A percentile compares a stretch with the other conserved stretches of the same genome.
Evolutionary conservation across 2,329 filamentous ascomycete species (phyloP).

Genomic region (Chrysoporthe cubensis): DNA sequence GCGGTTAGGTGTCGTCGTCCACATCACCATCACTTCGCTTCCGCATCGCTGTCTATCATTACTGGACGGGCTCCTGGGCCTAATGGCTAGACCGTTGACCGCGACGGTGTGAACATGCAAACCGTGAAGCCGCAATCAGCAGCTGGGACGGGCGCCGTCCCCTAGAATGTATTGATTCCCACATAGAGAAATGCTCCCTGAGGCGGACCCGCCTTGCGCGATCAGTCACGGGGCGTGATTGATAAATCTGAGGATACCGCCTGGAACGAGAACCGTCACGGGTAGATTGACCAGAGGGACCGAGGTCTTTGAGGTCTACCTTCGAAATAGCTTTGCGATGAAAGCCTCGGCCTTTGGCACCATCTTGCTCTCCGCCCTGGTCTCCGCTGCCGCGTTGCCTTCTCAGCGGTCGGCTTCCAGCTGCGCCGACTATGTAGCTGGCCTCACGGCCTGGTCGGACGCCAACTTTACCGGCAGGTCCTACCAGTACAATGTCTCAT

Average conservation of each 20-base stretch:
- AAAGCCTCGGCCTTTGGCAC: not conserved
- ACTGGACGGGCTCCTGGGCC: not conserved
- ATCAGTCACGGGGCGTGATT: not conserved
- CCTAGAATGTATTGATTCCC: not conserved
- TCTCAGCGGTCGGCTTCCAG: not conserved
- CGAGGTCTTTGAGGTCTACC: not conserved
- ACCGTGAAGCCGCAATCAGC: not conserved
- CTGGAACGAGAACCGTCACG: not conserved
- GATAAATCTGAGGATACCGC: not conserved
- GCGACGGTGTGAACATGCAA: not conserved
- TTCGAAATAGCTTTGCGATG: not conserved
- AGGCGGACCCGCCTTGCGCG: not conserved
- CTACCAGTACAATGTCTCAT: conserved; percentile 24
- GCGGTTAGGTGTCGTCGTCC: not conserved
- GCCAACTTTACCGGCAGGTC: conserved; percentile 22
- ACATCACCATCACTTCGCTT: not conserved
- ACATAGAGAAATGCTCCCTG: not conserved
- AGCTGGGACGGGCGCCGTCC: not conserved
- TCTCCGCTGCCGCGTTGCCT: conserved; percentile 1
- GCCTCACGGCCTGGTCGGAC: conserved; percentile 22
- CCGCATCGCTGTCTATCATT: not conserved
- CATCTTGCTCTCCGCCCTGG: not conserved
- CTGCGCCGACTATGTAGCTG: conserved; percentile 10
- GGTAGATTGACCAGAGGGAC: not conserved
- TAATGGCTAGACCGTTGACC: not conserved